These are phyloP conservation scores for Olyra latifolia DNA, from an alignment of 176 grass and related monocot genomes.

Conservation along the genomic window DNA sequence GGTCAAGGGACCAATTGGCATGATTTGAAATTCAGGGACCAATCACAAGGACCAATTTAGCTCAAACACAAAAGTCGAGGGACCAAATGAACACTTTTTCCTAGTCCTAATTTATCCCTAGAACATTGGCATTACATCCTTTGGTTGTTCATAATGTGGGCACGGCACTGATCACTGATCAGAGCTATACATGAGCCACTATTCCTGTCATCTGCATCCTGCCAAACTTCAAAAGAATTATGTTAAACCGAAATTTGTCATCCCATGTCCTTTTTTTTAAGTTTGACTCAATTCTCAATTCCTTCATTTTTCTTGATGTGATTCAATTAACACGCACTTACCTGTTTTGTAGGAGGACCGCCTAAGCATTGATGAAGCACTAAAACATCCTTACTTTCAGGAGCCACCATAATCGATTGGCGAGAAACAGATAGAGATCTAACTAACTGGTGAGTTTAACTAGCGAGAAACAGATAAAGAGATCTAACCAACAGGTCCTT, in stretches of 20 bases:
- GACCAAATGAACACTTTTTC: too few species aligned
- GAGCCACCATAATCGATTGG: slow-evolving; percentile 18
- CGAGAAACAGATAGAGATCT: neutral
- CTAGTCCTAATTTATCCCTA: neutral
- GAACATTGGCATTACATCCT: neutral
- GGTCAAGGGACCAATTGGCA: too few species aligned
- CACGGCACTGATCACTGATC: neutral
- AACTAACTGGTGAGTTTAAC: neutral
- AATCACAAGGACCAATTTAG: too few species aligned
- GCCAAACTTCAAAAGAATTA: slow-evolving; percentile 6
- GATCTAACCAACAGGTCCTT: neutral
- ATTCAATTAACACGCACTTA: slow-evolving; percentile 1
- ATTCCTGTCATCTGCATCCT: neutral
- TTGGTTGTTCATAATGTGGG: neutral
- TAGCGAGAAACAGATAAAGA: neutral
- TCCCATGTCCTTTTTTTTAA: neutral
- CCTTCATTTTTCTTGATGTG: neutral
- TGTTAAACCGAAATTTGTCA: neutral
- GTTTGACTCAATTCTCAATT: neutral
- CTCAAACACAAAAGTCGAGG: too few species aligned
- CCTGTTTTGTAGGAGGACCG: slow-evolving; percentile 67
- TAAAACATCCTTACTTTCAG: slow-evolving; percentile 90
- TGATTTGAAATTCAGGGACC: too few species aligned
- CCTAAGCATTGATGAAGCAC: slow-evolving; percentile 78
- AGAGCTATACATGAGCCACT: neutral